Base-by-base conservation (phyloP, 768 basidiomycete species). In the Russula sp. region DNA sequence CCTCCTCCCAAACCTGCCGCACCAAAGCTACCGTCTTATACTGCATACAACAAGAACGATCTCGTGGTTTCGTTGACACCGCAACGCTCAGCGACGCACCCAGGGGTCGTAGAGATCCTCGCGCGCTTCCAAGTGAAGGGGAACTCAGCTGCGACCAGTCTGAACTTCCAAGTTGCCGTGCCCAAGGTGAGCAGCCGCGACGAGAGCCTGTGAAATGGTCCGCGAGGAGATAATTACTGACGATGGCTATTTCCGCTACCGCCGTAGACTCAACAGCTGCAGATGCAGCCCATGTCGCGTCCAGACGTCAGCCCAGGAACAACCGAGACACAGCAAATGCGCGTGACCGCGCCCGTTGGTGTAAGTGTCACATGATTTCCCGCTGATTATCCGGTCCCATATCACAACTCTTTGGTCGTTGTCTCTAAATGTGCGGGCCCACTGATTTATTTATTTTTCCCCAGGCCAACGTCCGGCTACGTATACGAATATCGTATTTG, bases 251-350 rank as follows among this genome's bases (percentile, higher is more conserved):
- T 27, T 44, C 14, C 39, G 6, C 14, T n/a, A 35, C 22, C 35
- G 11, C 51, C 61, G 3, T 70, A 98, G 93, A 91, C 94, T 0
- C 95, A 97, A 75, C 94, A 97, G 73, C 74, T 99, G 60, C 95
- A 98, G 73, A 99, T 99, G 96, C 80, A 94, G 61, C 93, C 96
- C 6, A 98, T 98, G 89, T 94, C 94, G 6, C 94, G 87, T 73
- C 79, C 87, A 11, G 87, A 84, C 57, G 80, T 99, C 48, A 77
- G 75, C 39, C 87, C 91, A 0, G 92, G 94, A 1, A 77, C 84
- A 9, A 82, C 84, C 16, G 96, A 98, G 74, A 96, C 94, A 10
- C 97, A 98, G 72, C 93, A 96, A 72, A 89, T 99, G 90, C 84
- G 94, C 10, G 85, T 99, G 44, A 79, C 91, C 34, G 92, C 94